Base-by-base conservation (phyloP, 2,329 filamentous ascomycete species). In the Aspergillus pseudoglaucus region DNA sequence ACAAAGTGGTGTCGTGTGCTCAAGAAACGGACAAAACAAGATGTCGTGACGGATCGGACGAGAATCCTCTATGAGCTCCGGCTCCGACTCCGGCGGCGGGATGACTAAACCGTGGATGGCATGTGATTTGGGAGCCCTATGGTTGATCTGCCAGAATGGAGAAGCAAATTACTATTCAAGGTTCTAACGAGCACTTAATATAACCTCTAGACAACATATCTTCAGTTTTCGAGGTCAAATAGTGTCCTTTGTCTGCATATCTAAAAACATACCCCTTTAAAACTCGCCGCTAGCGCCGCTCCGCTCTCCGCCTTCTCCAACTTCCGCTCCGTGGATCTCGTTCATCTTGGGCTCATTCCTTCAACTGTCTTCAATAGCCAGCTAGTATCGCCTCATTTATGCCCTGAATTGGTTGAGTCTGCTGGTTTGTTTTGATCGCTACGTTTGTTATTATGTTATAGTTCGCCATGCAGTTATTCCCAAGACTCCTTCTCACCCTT, bases 381-480 rank as follows among this genome's bases (percentile, higher is more conserved):
- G 33, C 6, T 35, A n/a, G 33, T 35, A 6, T 17, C 25, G 3
- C 1, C 33, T 35, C 15, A 7, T 17, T 35, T 4, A n/a, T 35
- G 14, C 3, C 8, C 14, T 9, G 6, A 35, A 7, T 35, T 7
- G 4, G 5, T 35, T 2, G 14, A 3, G 7, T 7, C 6, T 7
- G n/a, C n/a, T 35, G 15, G 15, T 3, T 15, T 7, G 6, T 9
- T 15, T 35, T 12, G 25, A 17, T 35, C 8, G 17, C 1, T 6
- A 6, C 9, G 18, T 43, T 45, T 46, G 46, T 18, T 46, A 50
- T 44, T 53, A 53, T 55, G 54, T 49, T 39, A 44, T 52, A 43
- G 48, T 44, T 59, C 50, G 52, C 39, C 44, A 68, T 69, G 66
- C 53, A 49, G 42, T 51, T 54, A 9, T 49, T 53, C 45, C 50